Evolutionary conservation across 2,329 filamentous ascomycete genomes (phyloP).

Genomic region (Shiraia bambusicola): DNA sequence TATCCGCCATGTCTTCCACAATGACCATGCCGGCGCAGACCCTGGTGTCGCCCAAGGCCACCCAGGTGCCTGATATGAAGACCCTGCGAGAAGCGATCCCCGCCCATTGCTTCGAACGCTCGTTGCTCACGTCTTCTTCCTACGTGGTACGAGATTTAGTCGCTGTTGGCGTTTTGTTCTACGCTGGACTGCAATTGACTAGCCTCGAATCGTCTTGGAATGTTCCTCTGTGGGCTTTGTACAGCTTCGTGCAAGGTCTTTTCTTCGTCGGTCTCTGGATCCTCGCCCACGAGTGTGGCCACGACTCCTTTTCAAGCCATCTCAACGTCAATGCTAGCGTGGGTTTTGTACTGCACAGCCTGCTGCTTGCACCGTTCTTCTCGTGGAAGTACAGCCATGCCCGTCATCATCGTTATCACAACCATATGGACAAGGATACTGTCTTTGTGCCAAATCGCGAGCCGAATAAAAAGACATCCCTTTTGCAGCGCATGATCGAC

Average conservation of each 20-base stretch:
- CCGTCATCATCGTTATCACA: conserved; percentile 68
- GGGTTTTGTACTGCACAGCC: conserved; percentile 67
- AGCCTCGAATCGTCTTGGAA: conserved; percentile 17
- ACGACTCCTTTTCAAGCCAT: conserved; percentile 65
- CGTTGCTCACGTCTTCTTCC: conserved; percentile 22
- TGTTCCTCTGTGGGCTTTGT: conserved; percentile 52
- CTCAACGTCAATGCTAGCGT: conserved; percentile 60
- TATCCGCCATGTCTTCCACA: conserved; percentile 14
- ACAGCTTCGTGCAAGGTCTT: conserved; percentile 66
- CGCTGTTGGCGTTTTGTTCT: conserved; percentile 20
- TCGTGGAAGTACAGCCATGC: conserved; percentile 71
- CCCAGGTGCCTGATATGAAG: conserved; percentile 25
- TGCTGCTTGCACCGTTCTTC: conserved; percentile 69
- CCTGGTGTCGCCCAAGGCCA: conserved; percentile 16
- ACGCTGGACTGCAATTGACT: conserved; percentile 14
- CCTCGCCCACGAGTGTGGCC: conserved; percentile 70
- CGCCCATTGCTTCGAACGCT: conserved; percentile 27
- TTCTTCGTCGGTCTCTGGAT: conserved; percentile 68
- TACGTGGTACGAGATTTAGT: conserved; percentile 28
- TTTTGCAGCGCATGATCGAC: conserved; percentile 37
- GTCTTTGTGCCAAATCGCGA: conserved; percentile 40
- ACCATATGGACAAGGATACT: conserved; percentile 66
- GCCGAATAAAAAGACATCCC: conserved; percentile 8
- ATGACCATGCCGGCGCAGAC: conserved; percentile 21
- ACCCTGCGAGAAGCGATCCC: conserved; percentile 27